A percentile compares a stretch with the other conserved stretches of the same genome.
Conservation (phyloP, 805 yeast genomes). For the Barnettozyma vustinii region DNA sequence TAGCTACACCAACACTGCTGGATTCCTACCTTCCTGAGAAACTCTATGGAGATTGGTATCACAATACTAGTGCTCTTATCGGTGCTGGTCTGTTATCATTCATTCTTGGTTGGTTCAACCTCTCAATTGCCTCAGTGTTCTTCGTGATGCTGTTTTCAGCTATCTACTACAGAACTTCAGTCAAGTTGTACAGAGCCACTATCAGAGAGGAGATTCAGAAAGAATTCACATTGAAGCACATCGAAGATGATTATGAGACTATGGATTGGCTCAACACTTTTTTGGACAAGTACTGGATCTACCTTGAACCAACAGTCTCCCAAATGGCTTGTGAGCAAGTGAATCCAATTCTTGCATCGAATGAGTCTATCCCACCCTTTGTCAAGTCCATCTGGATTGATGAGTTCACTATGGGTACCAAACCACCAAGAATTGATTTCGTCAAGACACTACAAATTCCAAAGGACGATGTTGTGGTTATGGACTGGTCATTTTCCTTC, state of each 20-base stretch:
- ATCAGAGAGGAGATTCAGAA: slow-evolving; percentile 81
- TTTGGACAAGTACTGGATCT: slow-evolving; percentile 87
- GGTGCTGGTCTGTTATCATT: slow-evolving; percentile 70
- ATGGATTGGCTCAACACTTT: slow-evolving; percentile 94
- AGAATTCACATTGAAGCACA: slow-evolving; percentile 71
- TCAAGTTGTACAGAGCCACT: slow-evolving; percentile 68
- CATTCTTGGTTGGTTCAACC: slow-evolving; percentile 69
- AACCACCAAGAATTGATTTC: slow-evolving; percentile 88
- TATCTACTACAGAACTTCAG: slow-evolving; percentile 74
- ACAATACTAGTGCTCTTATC: slow-evolving; percentile 68
- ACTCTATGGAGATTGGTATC: slow-evolving; percentile 95
- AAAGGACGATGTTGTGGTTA: slow-evolving; percentile 87
- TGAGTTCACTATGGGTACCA: slow-evolving; percentile 87
- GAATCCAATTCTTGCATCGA: slow-evolving; percentile 74
- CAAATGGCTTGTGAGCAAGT: slow-evolving; percentile 82
- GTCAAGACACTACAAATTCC: slow-evolving; percentile 90
- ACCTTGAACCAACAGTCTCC: slow-evolving; percentile 82
- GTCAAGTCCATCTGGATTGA: slow-evolving; percentile 81
- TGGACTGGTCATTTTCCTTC: slow-evolving; percentile 95
- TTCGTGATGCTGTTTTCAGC: slow-evolving; percentile 59
- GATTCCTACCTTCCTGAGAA: slow-evolving; percentile 72
- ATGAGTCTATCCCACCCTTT: slow-evolving; percentile 76
- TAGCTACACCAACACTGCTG: slow-evolving; percentile 65
- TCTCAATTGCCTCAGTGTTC: slow-evolving; percentile 78
- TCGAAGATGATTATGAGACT: slow-evolving; percentile 87